phyloP scores from a whole-genome alignment of 2,329 filamentous ascomycete genomes.

The Calonectria crousiana region DNA sequence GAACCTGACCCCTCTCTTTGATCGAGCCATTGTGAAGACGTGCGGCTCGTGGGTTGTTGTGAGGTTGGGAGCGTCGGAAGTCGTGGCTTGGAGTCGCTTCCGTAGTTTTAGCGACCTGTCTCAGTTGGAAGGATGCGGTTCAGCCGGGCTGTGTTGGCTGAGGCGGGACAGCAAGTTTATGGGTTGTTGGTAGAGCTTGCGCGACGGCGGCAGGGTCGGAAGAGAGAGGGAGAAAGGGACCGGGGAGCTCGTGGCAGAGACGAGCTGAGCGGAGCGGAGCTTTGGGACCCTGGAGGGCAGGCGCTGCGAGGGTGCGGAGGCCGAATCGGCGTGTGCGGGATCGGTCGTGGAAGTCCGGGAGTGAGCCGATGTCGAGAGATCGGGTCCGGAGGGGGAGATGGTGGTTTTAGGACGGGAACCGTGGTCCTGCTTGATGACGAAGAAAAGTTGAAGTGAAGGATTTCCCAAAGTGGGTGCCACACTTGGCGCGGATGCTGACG shows the following conservation, averaged over 20 bases:
- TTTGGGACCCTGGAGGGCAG: not conserved
- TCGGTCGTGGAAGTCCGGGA: constrained; percentile 9
- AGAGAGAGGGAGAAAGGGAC: constrained; percentile 10
- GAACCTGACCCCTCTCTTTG: constrained; percentile 67
- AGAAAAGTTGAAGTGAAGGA: constrained; percentile 37
- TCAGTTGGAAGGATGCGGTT: not conserved
- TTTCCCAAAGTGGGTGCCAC: constrained; percentile 40
- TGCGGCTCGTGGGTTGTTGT: constrained; percentile 6
- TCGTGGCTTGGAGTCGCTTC: not conserved
- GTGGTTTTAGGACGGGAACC: constrained; percentile 7
- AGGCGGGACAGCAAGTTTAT: not conserved
- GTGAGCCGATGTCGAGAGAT: not conserved
- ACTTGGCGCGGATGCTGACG: constrained; percentile 35
- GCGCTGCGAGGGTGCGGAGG: not conserved
- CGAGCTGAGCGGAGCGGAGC: not conserved
- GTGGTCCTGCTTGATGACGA: constrained; percentile 39
- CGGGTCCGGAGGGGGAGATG: constrained; percentile 11
- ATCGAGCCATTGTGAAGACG: constrained; percentile 49
- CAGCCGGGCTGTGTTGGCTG: not conserved
- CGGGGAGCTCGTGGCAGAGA: constrained; percentile 10
- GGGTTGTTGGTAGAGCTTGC: constrained; percentile 5
- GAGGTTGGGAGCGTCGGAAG: constrained; percentile 9
- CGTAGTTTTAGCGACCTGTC: not conserved
- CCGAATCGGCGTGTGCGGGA: constrained; percentile 1
- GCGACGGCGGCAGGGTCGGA: constrained; percentile 27